Evolutionary conservation across 2,329 filamentous ascomycete genomes (phyloP).

Genomic region (Sclerotinia trifoliorum): DNA sequence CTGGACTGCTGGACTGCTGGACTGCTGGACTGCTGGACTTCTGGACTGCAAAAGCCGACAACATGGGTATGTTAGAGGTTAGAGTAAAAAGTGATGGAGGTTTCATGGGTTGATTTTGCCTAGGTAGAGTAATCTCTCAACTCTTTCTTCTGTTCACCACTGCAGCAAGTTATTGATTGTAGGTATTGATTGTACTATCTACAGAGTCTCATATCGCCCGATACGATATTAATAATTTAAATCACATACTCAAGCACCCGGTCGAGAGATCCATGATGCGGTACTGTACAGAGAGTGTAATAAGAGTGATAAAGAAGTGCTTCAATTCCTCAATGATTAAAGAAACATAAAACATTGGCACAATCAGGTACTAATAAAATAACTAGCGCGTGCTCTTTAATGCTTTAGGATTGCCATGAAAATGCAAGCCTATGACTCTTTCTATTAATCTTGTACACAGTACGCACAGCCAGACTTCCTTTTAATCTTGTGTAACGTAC

Average conservation of each 20-base stretch:
- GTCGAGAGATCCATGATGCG: too few relatives aligned
- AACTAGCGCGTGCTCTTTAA: background rate
- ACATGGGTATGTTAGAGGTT: slow-evolving; percentile 2
- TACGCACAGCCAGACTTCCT: background rate
- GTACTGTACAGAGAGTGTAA: too few relatives aligned
- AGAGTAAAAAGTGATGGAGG: background rate
- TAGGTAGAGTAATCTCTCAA: background rate
- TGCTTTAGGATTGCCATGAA: background rate
- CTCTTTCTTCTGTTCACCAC: too few relatives aligned
- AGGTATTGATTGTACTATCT: too few relatives aligned
- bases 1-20: too few relatives aligned
- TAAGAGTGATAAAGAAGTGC: background rate
- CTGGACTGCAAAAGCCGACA: background rate
- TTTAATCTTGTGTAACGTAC: background rate
- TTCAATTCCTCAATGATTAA: background rate
- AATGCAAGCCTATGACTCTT: background rate
- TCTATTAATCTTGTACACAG: background rate
- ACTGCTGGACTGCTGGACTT: too few relatives aligned
- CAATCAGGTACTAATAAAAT: too few relatives aligned
- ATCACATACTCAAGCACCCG: too few relatives aligned
- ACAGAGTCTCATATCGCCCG: too few relatives aligned
- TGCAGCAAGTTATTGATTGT: too few relatives aligned
- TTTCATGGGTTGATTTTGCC: background rate
- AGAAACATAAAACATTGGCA: too few relatives aligned
- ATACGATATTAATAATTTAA: too few relatives aligned